Base-by-base conservation (phyloP, 805 yeast species). In the Lachancea thermotolerans region DNA sequence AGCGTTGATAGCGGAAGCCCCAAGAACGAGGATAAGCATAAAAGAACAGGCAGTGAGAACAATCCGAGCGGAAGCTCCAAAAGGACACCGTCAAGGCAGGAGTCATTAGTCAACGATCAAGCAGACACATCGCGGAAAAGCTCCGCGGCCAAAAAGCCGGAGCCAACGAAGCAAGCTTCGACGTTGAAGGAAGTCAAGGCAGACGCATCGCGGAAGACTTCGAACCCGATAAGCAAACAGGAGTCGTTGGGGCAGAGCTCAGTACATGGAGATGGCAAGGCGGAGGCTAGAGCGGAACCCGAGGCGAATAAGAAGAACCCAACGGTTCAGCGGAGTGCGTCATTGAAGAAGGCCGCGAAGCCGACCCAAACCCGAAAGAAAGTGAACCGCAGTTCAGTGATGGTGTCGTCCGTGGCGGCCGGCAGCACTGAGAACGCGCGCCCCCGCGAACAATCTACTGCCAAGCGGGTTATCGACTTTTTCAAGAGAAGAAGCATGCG, bases 381-480 rank as follows among this genome's bases (percentile, higher is more conserved):
- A 18, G 21, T 29, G 16, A 44, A 52, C 12, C 45, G 52, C 11
- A 40, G 48, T 1, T 49, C 54, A 2, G 47, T 52, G 31, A 51
- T 49, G 53, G 47, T 49, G 4, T 47, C 57, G 1, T 44, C 50
- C 6, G 10, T 39, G 25, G 30, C 32, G 2, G 36, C 33, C 15
- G 28, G 18, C 37, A 36, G 25, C 10, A 34, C 16, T 30, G 14
- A 31, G 27, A 35, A 34, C 10, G 17, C 15, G n/a, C 47, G 54
- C 17, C 60, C 55, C 44, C 78, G 75, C 53, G 86, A 81, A 53
- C 78, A 80, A 16, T 81, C 89, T 39, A 82, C 93, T 2, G 88
- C 93, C 4, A 78, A 81, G 58, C 79, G 79, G 55, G 89, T 83
- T 9, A 78, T 83, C 74, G 90, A 82, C 61, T 83, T 83, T 60